These are phyloP conservation scores for Lactarius pseudohatsudake DNA, from an alignment of 768 basidiomycete species.

Conservation along the genomic window DNA sequence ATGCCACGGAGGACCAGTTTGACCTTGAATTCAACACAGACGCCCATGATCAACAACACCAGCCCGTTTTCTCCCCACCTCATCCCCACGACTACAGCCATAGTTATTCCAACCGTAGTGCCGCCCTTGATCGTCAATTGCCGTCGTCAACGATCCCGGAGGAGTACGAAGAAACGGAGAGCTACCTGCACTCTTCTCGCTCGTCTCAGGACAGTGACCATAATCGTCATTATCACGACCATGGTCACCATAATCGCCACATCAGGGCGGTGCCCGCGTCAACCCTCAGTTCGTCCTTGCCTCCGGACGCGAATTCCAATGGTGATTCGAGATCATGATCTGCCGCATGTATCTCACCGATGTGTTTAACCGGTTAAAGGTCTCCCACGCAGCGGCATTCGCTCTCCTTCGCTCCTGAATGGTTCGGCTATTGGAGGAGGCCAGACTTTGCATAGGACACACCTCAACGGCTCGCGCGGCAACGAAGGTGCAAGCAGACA, in stretches of 20 bases:
- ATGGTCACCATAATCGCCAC: conserved; percentile 24
- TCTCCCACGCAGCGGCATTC: conserved; percentile 19
- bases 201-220: conserved; percentile 22
- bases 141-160: conserved; percentile 27
- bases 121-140: conserved; percentile 14
- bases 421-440: conserved; percentile 6
- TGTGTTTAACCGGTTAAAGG: conserved; percentile 26
- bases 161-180: conserved; percentile 24
- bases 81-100: conserved; percentile 27
- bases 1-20: conserved; percentile 50
- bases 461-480: conserved; percentile 8
- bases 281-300: conserved; percentile 9
- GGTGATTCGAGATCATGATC: conserved; percentile 30
- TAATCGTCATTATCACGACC: conserved; percentile 18
- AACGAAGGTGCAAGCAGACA: not conserved
- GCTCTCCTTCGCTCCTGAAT: conserved; percentile 15
- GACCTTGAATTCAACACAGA: conserved; percentile 34
- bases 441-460: not conserved
- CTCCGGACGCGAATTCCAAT: conserved; percentile 23
- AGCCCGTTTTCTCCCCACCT: conserved; percentile 28
- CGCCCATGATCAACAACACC: conserved; percentile 31
- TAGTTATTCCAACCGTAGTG: conserved; percentile 28
- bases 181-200: conserved; percentile 21
- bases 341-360: conserved; percentile 19
- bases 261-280: conserved; percentile 10